Conservation (phyloP, 768 basidiomycete species). For the Symmetrospora coprosmae region DNA sequence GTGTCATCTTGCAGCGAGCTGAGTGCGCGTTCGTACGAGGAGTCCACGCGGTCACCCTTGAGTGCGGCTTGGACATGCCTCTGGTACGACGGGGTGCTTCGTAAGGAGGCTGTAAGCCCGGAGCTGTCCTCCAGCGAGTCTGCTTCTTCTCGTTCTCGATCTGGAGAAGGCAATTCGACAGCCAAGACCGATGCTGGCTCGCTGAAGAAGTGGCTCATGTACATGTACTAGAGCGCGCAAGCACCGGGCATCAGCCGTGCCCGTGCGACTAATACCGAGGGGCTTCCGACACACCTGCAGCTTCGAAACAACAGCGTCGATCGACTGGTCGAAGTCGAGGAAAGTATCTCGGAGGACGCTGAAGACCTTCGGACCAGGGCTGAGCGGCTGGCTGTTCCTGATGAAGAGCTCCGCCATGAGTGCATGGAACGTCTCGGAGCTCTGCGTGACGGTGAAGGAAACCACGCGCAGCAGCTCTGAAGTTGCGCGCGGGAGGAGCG, state of each 20-base stretch:
- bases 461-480: background rate
- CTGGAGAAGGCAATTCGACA: background rate
- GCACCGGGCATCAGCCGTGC: too few relatives aligned
- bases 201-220: slow-evolving; percentile 24
- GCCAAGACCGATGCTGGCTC: background rate
- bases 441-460: slow-evolving; percentile 8
- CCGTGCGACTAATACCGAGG: background rate
- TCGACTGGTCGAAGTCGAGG: slow-evolving; percentile 28
- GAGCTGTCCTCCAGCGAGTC: background rate
- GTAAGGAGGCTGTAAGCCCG: too few relatives aligned
- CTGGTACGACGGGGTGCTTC: too few relatives aligned
- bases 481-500: slow-evolving; percentile 1
- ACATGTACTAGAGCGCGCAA: slow-evolving; percentile 22
- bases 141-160: background rate
- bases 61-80: too few relatives aligned
- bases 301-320: slow-evolving; percentile 26
- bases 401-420: slow-evolving; percentile 23
- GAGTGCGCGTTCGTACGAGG: too few relatives aligned
- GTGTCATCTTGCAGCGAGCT: too few relatives aligned
- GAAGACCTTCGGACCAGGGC: slow-evolving; percentile 16
- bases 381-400: slow-evolving; percentile 21
- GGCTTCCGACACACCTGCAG: slow-evolving; percentile 27
- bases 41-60: too few relatives aligned
- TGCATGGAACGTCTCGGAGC: slow-evolving; percentile 8
- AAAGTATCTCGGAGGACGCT: slow-evolving; percentile 24